Conservation (phyloP, 352 stramenopile species). For the Globisporangium nunn region DNA sequence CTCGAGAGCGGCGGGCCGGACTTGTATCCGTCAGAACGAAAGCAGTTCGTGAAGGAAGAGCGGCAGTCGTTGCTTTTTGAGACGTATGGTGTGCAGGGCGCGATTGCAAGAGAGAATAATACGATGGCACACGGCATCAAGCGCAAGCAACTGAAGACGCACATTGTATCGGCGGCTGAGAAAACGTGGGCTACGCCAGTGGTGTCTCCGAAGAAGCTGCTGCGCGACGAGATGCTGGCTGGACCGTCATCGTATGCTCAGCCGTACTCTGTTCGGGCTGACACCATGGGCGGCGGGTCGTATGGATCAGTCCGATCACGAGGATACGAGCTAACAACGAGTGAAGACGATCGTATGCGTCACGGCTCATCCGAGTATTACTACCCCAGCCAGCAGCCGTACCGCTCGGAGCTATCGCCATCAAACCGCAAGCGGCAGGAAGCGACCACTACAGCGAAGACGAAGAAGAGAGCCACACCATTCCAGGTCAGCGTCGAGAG, state of each 20-base stretch:
- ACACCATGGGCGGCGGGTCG: too few species aligned
- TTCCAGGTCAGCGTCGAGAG: slow-evolving; percentile 41
- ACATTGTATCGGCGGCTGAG: slow-evolving; percentile 32
- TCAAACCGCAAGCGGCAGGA: slow-evolving; percentile 2
- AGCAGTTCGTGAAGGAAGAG: slow-evolving; percentile 40
- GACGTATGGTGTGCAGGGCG: slow-evolving; percentile 42
- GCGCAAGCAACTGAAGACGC: slow-evolving; percentile 43
- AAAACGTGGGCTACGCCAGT: slow-evolving; percentile 23
- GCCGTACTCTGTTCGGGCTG: too few species aligned
- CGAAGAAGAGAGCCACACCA: slow-evolving; percentile 20
- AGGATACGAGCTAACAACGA: slow-evolving; percentile 1
- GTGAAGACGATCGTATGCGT: background rate
- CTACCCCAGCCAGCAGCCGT: slow-evolving; percentile 5
- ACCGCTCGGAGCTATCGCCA: slow-evolving; percentile 6
- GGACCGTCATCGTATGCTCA: slow-evolving; percentile 3
- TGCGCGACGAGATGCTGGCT: slow-evolving; percentile 18
- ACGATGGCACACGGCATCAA: slow-evolving; percentile 36
- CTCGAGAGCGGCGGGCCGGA: slow-evolving; percentile 12
- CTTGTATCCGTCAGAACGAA: slow-evolving; percentile 14
- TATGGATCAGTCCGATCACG: slow-evolving; percentile 9
- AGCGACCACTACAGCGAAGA: slow-evolving; percentile 13
- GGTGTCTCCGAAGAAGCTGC: slow-evolving; percentile 20
- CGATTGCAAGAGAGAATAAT: slow-evolving; percentile 3
- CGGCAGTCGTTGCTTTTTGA: slow-evolving; percentile 53
- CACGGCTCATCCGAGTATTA: background rate